Evolutionary conservation across 2,329 filamentous ascomycete species (phyloP).

Genomic region (Arthrobotrys sphaeroides): DNA sequence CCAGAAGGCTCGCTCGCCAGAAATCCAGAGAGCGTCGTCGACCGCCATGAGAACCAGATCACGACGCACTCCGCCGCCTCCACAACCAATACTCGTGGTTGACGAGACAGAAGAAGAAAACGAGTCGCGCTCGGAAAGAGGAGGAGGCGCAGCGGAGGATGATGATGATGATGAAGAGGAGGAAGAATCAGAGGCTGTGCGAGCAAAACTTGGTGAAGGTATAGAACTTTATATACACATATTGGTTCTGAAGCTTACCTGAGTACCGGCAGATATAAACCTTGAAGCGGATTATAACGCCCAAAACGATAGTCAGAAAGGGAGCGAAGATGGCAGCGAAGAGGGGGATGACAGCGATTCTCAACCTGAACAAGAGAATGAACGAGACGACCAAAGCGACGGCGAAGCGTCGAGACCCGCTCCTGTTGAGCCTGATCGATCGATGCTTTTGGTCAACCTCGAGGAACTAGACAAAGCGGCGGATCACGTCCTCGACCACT

Average conservation of each 20-base stretch:
- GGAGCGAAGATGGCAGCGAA: not conserved
- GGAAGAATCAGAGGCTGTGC: not conserved
- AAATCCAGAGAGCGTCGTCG: constrained; percentile 3
- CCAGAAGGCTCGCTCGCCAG: not conserved
- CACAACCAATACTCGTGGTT: not conserved
- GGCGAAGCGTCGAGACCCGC: not conserved
- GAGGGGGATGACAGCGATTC: not conserved
- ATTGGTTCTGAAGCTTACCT: not conserved
- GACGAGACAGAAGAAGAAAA: not conserved
- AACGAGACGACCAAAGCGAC: not conserved
- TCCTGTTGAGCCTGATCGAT: not conserved
- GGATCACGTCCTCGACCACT: not conserved
- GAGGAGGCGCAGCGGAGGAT: not conserved
- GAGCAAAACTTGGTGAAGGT: not conserved
- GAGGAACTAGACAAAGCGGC: not conserved
- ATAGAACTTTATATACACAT: not conserved
- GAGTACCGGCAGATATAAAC: constrained; percentile 1
- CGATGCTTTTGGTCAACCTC: not conserved
- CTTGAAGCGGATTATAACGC: not conserved
- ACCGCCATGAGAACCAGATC: not conserved
- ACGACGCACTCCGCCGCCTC: not conserved
- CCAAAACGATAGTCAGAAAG: not conserved
- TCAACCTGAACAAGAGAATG: not conserved
- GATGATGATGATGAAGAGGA: not conserved
- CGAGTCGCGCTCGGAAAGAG: not conserved